Base-by-base conservation (phyloP, 208 protist species). In the Leishmania mexicana region DNA sequence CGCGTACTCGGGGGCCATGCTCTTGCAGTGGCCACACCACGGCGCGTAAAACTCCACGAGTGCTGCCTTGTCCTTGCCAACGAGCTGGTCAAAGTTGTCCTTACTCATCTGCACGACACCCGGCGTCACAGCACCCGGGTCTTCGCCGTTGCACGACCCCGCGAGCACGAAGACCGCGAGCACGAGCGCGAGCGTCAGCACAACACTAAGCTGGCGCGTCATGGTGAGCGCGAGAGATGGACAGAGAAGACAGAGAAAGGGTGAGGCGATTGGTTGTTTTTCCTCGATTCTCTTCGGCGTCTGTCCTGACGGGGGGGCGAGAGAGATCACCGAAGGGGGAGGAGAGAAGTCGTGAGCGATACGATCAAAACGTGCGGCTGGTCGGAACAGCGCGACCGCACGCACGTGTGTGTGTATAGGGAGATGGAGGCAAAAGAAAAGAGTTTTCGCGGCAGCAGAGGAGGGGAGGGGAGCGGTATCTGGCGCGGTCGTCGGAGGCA, bases 1-100 rank as follows among this genome's bases (percentile, higher is more conserved):
- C n/a, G 76, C 75, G 86, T 90, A 89, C 42, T 92, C 89, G 3
- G 81, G 79, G 2, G 83, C 89, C 78, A 96, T 77, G n/a, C 71
- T 76, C 86, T 93, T 94, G 89, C 93, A 96, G 84, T 96, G 86
- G 6, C 88, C 86, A 80, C 97, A 98, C 97, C 95, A 98, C 78
- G 94, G 91, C 21, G 95, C 93, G 81, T 98, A 99, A 75, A 99
- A 98, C 90, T 98, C 90, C 31, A 99, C 90, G 2, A 85, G 60
- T 8, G 72, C 65, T 0, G 82, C 75, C n/a, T 80, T 53, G 38
- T 79, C 67, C 51, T 81, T 83, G 76, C 91, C 83, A 62, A 98
- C 91, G 47, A 91, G 70, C 28, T 74, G n/a, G 42, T 95, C 86
- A 53, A 98, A 97, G 75, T 71, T 92, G 28, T n/a, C 64, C 49